Evolutionary conservation across 1,284 basidiomycete species (phyloP), one percentile per base, ranked within the genome.

Genomic region (Tetrapyrgos nigripes): DNA sequence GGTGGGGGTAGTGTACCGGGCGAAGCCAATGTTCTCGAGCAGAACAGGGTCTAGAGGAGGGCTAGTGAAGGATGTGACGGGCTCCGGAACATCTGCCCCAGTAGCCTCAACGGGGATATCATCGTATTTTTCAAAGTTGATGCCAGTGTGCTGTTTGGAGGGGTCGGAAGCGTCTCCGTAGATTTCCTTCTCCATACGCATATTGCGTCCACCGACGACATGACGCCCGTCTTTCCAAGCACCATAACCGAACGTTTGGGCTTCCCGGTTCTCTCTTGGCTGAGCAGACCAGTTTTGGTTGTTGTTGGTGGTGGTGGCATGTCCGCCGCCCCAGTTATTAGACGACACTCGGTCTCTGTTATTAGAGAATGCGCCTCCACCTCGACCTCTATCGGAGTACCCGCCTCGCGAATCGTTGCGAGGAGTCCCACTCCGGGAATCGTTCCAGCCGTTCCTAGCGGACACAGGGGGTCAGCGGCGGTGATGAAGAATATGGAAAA

Each of bases 41-140:
- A 99, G 87, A 72, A 97, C 91, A 46, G 92, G 86, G 78, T 99
- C 95, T 71, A 99, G 83, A 64, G 96, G 96, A 50, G 96, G 91
- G 71, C 83, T 87, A 57, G 90, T 92, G 80, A 99, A 99, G 59
- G 89, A 85, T 64, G 77, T 86, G 66, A 98, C 88, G 52, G 97
- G 95, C 55, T 98, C 97, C 62, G 97, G 97, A 24, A 97, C 96
- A 66, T 92, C 94, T 61, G 89, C 88, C 66, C 97, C 97, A 51
- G 96, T 98, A 45, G 96, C 97, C 80, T 99, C 97, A 68, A 99
- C 96, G 64, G 97, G 97, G 71, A 99, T 99, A 76, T 99, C 97
- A 75, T 97, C 96, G 75, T 99, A 99, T 79, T 97, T 97, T 83
- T 99, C 97, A 72, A 99, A 99, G 83, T 99, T 99, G 83, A 99